Conservation (phyloP, 257 asterid genomes). For the Phtheirospermum japonicum region DNA sequence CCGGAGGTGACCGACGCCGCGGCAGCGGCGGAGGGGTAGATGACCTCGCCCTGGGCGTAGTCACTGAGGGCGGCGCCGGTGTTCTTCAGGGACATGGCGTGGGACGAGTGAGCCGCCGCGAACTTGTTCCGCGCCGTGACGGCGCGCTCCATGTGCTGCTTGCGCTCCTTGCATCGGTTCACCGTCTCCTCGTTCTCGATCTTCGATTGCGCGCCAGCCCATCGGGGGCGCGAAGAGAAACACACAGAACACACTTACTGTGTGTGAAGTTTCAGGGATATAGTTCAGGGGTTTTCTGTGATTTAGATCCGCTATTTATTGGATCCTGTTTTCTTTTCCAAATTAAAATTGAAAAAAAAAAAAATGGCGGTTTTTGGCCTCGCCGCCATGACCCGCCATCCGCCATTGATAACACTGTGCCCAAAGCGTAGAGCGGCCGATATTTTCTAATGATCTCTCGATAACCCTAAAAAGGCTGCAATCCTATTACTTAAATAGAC, state of each 20-base stretch:
- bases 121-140: conserved; percentile 82
- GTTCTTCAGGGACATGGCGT: conserved; percentile 78
- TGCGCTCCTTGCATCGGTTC: conserved; percentile 85
- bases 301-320: conserved; percentile 27
- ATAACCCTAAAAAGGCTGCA: no score
- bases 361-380: no score
- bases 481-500: no score
- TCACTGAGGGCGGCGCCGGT: conserved; percentile 96
- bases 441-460: no score
- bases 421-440: no score
- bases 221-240: conserved; percentile 27
- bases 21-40: conserved; percentile 35
- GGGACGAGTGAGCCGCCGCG: conserved; percentile 89
- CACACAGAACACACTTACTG: neutral
- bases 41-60: conserved; percentile 79
- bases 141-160: conserved; percentile 73
- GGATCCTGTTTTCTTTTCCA: neutral
- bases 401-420: no score
- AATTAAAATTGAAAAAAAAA: conserved; percentile 25
- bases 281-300: conserved; percentile 23
- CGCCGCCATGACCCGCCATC: no score
- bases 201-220: conserved; percentile 94
- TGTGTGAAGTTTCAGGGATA: neutral
- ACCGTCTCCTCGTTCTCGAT: conserved; percentile 94
- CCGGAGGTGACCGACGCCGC: conserved; percentile 12